These are phyloP conservation scores for Dictyostelium capitatum DNA, from an alignment of 78 protist genomes.

Conservation along the genomic window DNA sequence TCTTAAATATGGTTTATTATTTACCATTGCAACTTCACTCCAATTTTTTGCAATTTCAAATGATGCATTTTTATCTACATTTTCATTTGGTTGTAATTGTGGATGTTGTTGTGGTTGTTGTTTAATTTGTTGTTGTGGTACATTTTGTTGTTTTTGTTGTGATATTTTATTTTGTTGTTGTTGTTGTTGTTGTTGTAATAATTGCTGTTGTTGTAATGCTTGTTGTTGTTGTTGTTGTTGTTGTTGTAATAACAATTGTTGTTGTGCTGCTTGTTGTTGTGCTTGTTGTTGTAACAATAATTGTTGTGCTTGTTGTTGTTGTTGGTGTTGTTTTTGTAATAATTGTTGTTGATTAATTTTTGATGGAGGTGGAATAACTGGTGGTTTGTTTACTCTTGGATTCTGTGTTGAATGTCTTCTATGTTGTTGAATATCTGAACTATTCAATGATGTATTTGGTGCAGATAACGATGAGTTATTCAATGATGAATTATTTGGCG, in stretches of 20 bases:
- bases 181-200: background rate
- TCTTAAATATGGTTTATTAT: constrained; percentile 54
- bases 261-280: background rate
- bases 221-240: constrained; percentile 6
- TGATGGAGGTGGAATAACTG: constrained; percentile 13
- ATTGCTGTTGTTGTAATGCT: constrained; percentile 8
- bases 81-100: background rate
- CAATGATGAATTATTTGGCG: background rate
- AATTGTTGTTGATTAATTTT: background rate
- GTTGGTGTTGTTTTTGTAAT: constrained; percentile 12
- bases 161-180: background rate
- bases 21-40: constrained; percentile 70
- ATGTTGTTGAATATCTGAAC: background rate
- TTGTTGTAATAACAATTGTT: background rate
- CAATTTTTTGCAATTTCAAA: constrained; percentile 28
- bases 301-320: constrained; percentile 8
- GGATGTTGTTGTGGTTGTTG: background rate
- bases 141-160: background rate
- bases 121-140: background rate
- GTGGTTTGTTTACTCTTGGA: constrained; percentile 6
- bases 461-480: background rate
- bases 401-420: background rate
- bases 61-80: constrained; percentile 22
- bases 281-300: background rate
- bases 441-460: background rate